phyloP scores from a whole-genome alignment of 192 early-diverging fungal species.

The Irineochytrium annulatum region DNA sequence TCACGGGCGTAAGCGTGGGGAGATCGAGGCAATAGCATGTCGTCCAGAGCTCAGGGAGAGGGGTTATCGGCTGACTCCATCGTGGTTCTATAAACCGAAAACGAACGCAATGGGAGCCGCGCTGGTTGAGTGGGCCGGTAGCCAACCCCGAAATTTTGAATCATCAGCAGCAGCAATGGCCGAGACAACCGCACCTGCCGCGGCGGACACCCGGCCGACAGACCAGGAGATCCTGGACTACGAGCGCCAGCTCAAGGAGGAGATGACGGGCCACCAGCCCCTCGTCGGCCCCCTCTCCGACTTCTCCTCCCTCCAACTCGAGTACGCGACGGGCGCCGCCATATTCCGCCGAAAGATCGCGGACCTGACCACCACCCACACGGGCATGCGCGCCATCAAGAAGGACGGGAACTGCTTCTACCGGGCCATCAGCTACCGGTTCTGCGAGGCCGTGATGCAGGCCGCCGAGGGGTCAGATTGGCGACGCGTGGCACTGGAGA shows the following conservation, averaged over 20 bases:
- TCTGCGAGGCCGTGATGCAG: constrained; percentile 35
- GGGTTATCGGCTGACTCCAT: too few relatives aligned
- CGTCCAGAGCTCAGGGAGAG: too few relatives aligned
- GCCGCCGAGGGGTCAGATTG: constrained; percentile 18
- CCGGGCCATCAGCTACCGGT: constrained; percentile 42
- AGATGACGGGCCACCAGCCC: constrained; percentile 27
- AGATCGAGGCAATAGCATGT: too few relatives aligned
- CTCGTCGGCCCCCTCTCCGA: constrained; percentile 26
- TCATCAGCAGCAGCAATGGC: too few relatives aligned
- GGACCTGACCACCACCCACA: background rate
- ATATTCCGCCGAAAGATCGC: background rate
- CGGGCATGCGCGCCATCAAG: constrained; percentile 20
- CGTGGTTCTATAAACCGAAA: too few relatives aligned
- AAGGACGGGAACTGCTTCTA: constrained; percentile 61
- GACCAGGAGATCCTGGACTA: constrained; percentile 49
- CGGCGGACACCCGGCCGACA: constrained; percentile 24
- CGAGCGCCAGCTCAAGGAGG: constrained; percentile 32
- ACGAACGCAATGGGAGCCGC: too few relatives aligned
- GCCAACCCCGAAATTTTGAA: too few relatives aligned
- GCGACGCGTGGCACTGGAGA: constrained; percentile 10
- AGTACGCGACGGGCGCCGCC: constrained; percentile 4
- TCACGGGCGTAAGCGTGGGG: too few relatives aligned
- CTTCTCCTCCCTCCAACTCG: constrained; percentile 30
- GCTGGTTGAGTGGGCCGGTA: too few relatives aligned
- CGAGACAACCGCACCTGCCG: too few relatives aligned